Percentiles rank a stretch among this genome's conserved stretches.
phyloP scores from a whole-genome alignment of 2,329 filamentous ascomycete genomes.

The Verticillium tricorpus region DNA sequence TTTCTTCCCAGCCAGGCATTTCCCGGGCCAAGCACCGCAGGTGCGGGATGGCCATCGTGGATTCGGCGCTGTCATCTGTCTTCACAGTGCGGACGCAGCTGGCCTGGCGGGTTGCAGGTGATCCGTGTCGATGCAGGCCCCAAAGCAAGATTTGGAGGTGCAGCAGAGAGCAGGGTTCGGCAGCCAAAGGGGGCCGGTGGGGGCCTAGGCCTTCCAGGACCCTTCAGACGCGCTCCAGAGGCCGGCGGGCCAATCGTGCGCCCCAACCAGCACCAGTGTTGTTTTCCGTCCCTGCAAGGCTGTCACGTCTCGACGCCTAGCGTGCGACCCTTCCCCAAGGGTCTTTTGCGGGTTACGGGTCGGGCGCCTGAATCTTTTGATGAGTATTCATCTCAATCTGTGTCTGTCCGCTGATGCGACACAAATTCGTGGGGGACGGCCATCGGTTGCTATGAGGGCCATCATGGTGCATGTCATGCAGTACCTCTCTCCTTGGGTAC shows the following conservation, averaged over 20 bases:
- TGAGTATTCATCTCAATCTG: too few species aligned
- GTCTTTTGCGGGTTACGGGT: not conserved
- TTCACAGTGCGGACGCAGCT: too few species aligned
- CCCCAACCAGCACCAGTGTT: not conserved
- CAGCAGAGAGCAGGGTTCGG: not conserved
- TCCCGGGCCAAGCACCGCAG: not conserved
- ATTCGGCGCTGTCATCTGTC: not conserved
- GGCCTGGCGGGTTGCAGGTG: too few species aligned
- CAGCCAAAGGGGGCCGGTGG: not conserved
- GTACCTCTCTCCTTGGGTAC: too few species aligned
- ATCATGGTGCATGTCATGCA: too few species aligned
- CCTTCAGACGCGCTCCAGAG: not conserved
- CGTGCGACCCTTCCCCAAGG: not conserved
- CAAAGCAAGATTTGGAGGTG: conserved; percentile 1
- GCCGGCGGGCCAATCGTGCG: not conserved
- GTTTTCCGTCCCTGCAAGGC: not conserved
- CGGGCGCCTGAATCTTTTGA: not conserved
- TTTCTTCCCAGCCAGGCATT: too few species aligned
- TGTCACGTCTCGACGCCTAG: not conserved
- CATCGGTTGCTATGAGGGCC: too few species aligned
- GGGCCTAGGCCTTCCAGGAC: not conserved
- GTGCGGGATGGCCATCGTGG: not conserved
- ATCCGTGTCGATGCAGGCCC: not conserved
- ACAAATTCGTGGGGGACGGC: too few species aligned
- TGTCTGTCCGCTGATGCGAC: too few species aligned